Evolutionary conservation across 495 filamentous ascomycete species (phyloP), one percentile per base, ranked within the genome.

Genomic region (Hypoxylon cercidicola): DNA sequence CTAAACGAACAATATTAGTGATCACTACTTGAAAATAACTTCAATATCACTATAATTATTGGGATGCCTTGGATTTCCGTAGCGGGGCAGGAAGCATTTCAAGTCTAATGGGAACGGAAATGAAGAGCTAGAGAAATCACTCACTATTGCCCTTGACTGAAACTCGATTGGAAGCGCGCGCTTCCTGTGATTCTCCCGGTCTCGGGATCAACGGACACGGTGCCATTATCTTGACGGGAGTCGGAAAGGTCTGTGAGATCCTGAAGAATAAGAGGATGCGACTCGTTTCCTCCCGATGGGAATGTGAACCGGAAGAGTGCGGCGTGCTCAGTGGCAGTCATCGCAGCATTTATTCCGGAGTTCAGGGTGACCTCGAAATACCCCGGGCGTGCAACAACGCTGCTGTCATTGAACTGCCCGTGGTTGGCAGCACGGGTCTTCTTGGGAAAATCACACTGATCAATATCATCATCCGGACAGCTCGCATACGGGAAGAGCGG

Each of bases 231-330:
- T 60, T 85, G 85, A 8, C 88, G 80, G 3, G 87, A 87, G 63
- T 88, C 74, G 8, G 84, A 80, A 7, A 92, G 77, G 75, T 93
- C 89, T 0, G 85, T 87, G 32, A 91, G 69, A 65, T 92, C 89
- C 20, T 90, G 73, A 25, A 87, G 68, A 16, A 92, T 84, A 9
- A 91, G 71, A 2, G 89, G 89, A 23, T 84, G 81, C 32, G 81
- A 75, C 13, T 67, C 75, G 28, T 80, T 72, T 0, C 78, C 72
- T 21, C 63, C 73, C n/a, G 76, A 69, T 0, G 86, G 84, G 56
- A 92, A 91, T 3, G 80, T 84, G 66, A 93, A 93, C 18, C 79
- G 82, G 71, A 91, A 93, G 12, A 93, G 66, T 8, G 89, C 87
- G 3, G 87, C 79, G 51, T 86, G 87, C 12, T 87, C 81, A 0